phyloP scores from a whole-genome alignment of 176 grass and related monocot genomes.

The Phragmites australis region DNA sequence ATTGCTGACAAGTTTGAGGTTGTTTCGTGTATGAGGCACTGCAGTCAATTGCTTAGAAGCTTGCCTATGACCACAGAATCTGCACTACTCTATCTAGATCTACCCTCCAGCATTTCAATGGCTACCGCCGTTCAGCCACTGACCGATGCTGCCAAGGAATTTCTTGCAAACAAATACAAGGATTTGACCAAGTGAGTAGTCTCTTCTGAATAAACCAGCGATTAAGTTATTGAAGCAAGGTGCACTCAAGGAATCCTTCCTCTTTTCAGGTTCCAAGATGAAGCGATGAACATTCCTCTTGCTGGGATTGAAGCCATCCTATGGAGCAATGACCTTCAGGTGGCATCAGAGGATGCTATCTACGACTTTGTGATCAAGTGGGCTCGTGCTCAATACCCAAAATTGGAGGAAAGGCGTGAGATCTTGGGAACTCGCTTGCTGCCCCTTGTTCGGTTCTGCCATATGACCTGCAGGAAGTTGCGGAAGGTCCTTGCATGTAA shows the following conservation, averaged over 20 bases:
- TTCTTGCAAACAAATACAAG: conserved; percentile 85
- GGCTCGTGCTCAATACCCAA: conserved; percentile 70
- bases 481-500: conserved; percentile 79
- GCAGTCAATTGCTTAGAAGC: conserved; percentile 87
- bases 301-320: conserved; percentile 82
- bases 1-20: conserved; percentile 98
- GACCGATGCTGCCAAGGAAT: conserved; percentile 89
- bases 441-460: conserved; percentile 69
- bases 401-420: conserved; percentile 83
- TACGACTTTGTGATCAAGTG: conserved; percentile 94
- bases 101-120: conserved; percentile 87
- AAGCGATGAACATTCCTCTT: conserved; percentile 81
- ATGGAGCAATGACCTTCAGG: conserved; percentile 84
- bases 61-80: conserved; percentile 98
- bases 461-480: conserved; percentile 89
- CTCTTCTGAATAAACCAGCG: conserved; percentile 13
- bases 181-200: conserved; percentile 80
- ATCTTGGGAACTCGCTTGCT: conserved; percentile 67
- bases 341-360: conserved; percentile 93
- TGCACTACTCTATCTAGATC: conserved; percentile 87
- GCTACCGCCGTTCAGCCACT: conserved; percentile 85
- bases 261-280: conserved; percentile 79
- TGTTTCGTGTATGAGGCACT: conserved; percentile 90
- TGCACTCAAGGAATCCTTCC: conserved; percentile 35
- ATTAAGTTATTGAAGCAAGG: neutral